Conservation (phyloP, 225 moss, liverwort and hornwort species). For the Asterella californica region DNA sequence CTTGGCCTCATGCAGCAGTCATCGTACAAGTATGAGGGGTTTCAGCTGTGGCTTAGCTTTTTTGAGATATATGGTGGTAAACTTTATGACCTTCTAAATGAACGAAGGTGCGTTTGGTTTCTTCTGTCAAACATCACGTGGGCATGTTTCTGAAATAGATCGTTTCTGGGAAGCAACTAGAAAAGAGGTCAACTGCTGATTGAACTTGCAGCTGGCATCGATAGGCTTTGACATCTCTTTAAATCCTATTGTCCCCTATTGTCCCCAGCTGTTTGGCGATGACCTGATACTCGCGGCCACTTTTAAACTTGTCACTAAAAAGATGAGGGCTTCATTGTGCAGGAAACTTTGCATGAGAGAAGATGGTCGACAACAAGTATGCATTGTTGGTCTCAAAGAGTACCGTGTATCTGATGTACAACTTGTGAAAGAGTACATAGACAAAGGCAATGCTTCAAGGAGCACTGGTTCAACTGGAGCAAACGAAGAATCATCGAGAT, state of each 20-base stretch:
- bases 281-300: background rate
- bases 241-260: background rate
- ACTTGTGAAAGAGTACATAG: slow-evolving; percentile 72
- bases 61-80: slow-evolving; percentile 99
- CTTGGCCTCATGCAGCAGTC: slow-evolving; percentile 94
- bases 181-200: background rate
- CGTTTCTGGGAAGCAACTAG: background rate
- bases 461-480: slow-evolving; percentile 99
- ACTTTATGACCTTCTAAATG: slow-evolving; percentile 97
- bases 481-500: slow-evolving; percentile 98
- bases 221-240: background rate
- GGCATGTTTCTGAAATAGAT: background rate
- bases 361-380: slow-evolving; percentile 99
- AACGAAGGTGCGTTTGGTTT: slow-evolving; percentile 72
- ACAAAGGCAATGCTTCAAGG: slow-evolving; percentile 62
- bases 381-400: slow-evolving; percentile 97
- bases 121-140: background rate
- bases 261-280: background rate
- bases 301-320: background rate
- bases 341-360: slow-evolving; percentile 99
- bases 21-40: slow-evolving; percentile 71
- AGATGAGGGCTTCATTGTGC: slow-evolving; percentile 13
- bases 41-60: slow-evolving; percentile 98
- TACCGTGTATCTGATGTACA: slow-evolving; percentile 95
- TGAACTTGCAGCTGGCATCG: background rate